phyloP scores from a whole-genome alignment of 257 asterid species.

The Petunia secreta region DNA sequence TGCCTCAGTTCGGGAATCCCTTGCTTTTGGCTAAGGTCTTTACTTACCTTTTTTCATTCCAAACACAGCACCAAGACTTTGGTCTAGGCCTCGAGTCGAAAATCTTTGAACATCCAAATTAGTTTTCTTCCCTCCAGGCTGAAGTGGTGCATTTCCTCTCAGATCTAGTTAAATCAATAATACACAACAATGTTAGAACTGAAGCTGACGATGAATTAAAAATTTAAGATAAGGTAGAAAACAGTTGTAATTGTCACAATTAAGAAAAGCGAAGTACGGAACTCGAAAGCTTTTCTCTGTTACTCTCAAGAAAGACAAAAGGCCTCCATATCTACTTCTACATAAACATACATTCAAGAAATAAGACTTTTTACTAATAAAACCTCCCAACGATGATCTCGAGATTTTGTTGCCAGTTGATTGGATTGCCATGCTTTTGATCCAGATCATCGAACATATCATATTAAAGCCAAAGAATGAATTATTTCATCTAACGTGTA shows the following conservation, averaged over 20 bases:
- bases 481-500: not conserved
- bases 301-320: not conserved
- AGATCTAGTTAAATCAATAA: constrained; percentile 6
- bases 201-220: not conserved
- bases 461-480: not conserved
- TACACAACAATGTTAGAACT: not conserved
- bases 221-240: not conserved
- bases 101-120: constrained; percentile 1
- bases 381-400: no score
- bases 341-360: no score
- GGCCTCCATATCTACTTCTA: not conserved
- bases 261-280: not conserved
- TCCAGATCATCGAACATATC: not conserved
- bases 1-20: no score
- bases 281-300: not conserved
- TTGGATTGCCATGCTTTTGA: not conserved
- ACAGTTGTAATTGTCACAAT: not conserved
- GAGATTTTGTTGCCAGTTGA: no score
- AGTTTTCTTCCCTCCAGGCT: not conserved
- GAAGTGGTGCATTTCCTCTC: not conserved
- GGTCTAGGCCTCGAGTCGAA: no score
- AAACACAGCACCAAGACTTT: no score
- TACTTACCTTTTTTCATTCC: no score
- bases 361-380: no score
- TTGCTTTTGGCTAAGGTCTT: no score